A percentile compares a stretch with the other conserved stretches of the same genome.
These are phyloP conservation scores for Clavaria fumosa DNA, from an alignment of 768 basidiomycete species.

Conservation along the genomic window DNA sequence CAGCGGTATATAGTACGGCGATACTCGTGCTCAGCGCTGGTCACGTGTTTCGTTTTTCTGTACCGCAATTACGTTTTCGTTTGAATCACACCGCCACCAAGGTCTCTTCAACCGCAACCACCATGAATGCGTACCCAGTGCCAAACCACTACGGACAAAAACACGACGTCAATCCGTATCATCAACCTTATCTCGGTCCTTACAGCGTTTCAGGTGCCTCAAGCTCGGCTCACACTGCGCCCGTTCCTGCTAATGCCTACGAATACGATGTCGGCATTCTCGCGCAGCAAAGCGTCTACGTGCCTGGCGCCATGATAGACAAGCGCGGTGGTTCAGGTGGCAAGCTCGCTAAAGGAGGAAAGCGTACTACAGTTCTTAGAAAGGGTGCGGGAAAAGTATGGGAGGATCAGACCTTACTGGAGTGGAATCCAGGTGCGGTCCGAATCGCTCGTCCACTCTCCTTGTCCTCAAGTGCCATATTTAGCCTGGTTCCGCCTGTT, in stretches of 20 bases:
- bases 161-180: slow-evolving; percentile 67
- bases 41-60: too few species aligned
- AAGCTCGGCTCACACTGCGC: slow-evolving; percentile 51
- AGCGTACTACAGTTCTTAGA: slow-evolving; percentile 83
- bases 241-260: slow-evolving; percentile 80
- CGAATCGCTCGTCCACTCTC: slow-evolving; percentile 8
- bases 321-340: slow-evolving; percentile 77
- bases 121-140: slow-evolving; percentile 30
- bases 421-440: slow-evolving; percentile 91
- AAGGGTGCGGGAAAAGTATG: slow-evolving; percentile 95
- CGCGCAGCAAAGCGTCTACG: slow-evolving; percentile 84
- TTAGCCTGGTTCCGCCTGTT: slow-evolving; percentile 97
- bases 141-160: slow-evolving; percentile 38
- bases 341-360: slow-evolving; percentile 78
- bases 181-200: slow-evolving; percentile 66
- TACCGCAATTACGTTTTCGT: too few species aligned
- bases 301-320: slow-evolving; percentile 82
- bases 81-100: too few species aligned
- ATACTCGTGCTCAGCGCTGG: too few species aligned
- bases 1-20: too few species aligned
- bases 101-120: too few species aligned
- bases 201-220: slow-evolving; percentile 54
- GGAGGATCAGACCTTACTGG: slow-evolving; percentile 94
- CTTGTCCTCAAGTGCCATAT: too few species aligned
- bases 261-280: slow-evolving; percentile 86